phyloP scores from a whole-genome alignment of 139 green algal genomes.

The Helicosporidium sp. region DNA sequence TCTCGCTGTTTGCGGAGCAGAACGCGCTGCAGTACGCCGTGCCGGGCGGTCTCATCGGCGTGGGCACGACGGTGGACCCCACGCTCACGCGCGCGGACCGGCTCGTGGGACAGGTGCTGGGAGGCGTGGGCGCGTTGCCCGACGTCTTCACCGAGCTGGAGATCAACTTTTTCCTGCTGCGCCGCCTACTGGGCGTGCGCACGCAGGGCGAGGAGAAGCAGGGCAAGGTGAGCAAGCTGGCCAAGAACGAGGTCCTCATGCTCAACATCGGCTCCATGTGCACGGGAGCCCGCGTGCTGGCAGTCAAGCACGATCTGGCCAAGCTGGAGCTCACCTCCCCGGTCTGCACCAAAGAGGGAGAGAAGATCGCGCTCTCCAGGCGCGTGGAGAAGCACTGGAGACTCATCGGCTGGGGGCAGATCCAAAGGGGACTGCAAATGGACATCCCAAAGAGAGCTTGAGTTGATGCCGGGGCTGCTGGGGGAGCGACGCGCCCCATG shows the following conservation, averaged over 20 bases:
- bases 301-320: conserved; percentile 89
- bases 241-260: conserved; percentile 97
- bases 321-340: conserved; percentile 95
- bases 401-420: conserved; percentile 90
- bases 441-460: conserved; percentile 1
- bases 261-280: conserved; percentile 99
- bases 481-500: too few relatives aligned
- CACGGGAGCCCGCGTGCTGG: conserved; percentile 84
- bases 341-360: conserved; percentile 93
- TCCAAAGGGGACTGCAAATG: conserved; percentile 18
- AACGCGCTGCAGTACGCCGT: conserved; percentile 94
- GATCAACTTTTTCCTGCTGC: conserved; percentile 98
- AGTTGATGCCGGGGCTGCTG: neutral
- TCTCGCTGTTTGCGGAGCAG: conserved; percentile 87
- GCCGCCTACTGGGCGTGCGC: conserved; percentile 82
- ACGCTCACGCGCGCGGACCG: conserved; percentile 90
- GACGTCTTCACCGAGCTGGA: conserved; percentile 96
- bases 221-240: conserved; percentile 59
- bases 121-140: conserved; percentile 77
- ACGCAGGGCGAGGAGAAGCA: conserved; percentile 27
- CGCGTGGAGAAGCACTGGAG: conserved; percentile 97
- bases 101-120: conserved; percentile 91
- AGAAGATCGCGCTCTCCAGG: conserved; percentile 91
- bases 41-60: conserved; percentile 91
- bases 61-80: conserved; percentile 96